Evolutionary conservation across 345 rosid genomes (phyloP), one percentile per base, ranked within the genome.

Genomic region (Isatis tinctoria): DNA sequence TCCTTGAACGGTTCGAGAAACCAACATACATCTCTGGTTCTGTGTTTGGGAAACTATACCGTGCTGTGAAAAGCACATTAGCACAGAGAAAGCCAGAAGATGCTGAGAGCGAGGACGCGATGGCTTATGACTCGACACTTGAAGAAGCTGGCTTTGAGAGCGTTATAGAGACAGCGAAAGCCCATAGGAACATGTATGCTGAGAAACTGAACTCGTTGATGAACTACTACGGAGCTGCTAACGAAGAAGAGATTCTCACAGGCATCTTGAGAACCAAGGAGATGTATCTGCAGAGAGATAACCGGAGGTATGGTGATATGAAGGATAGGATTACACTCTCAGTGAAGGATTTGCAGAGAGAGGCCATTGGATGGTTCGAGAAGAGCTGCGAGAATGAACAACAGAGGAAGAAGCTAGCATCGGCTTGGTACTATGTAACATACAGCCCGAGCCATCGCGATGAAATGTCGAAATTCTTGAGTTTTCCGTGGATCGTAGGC

Each of bases 191-290:
- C 52, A 81, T 74, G 85, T 90, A 94, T 41, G 64, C 32, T 22
- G 97, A 92, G 86, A 85, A 85, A 80, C 56, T 92, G 67, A 83
- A 80, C 16, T 67, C 72, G 16, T 60, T 88, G 78, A 91, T 94
- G 96, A 78, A 47, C 24, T 91, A 86, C 75, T 94, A 87, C 0
- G 89, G 82, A 37, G 85, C 86, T 16, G 78, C 73, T 53, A 79
- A 69, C 6, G 96, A 94, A 79, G 98, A 91, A 26, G 99, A 95
- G 85, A 87, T 95, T 24, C 85, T 95, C 70, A 88, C 99, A 0
- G 97, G 99, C 2, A 87, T 90, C 69, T 70, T 95, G 44, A 79
- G 82, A 66, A 83, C 80, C 22, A 81, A 80, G 18, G 86, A 88
- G 60, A 49, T 73, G 40, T 90, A 90, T 75, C 69, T 95, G 80